Evolutionary conservation across 2,329 filamentous ascomycete genomes (phyloP).

Genomic region (Colletotrichum agaves): DNA sequence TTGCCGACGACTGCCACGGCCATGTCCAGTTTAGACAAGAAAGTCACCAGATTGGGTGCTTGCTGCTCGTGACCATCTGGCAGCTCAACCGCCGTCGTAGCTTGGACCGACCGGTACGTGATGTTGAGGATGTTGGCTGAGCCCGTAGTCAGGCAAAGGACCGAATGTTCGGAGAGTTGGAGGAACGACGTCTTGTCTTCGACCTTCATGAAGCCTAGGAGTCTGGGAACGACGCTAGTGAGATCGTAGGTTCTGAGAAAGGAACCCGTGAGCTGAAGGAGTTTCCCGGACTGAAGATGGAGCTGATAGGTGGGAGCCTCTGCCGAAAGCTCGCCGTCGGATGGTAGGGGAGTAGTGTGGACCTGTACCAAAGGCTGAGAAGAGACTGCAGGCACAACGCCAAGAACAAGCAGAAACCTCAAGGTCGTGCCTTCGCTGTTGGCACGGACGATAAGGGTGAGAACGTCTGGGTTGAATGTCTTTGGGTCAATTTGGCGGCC

Average conservation of each 20-base stretch:
- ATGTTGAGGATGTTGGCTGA: constrained; percentile 75
- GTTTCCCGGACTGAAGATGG: constrained; percentile 70
- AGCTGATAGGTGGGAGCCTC: constrained; percentile 59
- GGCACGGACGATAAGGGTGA: constrained; percentile 61
- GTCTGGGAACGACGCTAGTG: constrained; percentile 68
- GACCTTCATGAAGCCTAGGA: constrained; percentile 64
- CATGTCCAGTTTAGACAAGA: constrained; percentile 74
- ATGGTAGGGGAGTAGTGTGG: constrained; percentile 52
- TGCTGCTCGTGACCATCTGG: constrained; percentile 47
- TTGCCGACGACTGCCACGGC: constrained; percentile 73
- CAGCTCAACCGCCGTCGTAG: constrained; percentile 57
- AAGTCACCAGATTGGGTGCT: constrained; percentile 61
- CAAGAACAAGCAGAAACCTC: constrained; percentile 50
- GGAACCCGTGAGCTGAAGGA: constrained; percentile 68
- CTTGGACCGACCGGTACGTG: constrained; percentile 71
- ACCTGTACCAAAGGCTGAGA: constrained; percentile 48
- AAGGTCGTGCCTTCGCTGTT: constrained; percentile 35
- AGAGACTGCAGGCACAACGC: constrained; percentile 40
- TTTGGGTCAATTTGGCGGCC: constrained; percentile 57
- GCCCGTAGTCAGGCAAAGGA: constrained; percentile 69
- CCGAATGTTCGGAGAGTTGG: constrained; percentile 72
- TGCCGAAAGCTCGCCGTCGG: constrained; percentile 35
- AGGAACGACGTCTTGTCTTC: constrained; percentile 70
- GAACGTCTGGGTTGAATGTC: constrained; percentile 61
- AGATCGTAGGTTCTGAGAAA: constrained; percentile 72